These are phyloP conservation scores for Luffa acutangula DNA, from an alignment of 306 rosid genomes.

Conservation along the genomic window DNA sequence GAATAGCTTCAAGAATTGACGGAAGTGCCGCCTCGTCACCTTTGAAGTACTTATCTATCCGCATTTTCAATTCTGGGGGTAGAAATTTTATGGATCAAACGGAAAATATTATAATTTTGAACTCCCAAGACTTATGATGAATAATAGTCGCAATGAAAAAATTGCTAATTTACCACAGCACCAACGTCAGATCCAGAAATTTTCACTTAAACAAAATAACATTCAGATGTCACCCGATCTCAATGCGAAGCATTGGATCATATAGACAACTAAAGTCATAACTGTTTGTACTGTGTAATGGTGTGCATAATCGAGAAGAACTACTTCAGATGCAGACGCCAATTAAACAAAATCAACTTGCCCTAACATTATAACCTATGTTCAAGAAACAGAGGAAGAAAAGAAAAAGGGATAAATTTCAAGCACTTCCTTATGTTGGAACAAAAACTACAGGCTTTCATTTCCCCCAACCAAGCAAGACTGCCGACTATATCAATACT, in stretches of 20 bases:
- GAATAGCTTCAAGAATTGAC: conserved; percentile 47
- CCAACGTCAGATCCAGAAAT: not conserved
- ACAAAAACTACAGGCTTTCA: not conserved
- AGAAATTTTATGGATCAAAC: not conserved
- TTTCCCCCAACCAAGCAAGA: not conserved
- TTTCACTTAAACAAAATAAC: not conserved
- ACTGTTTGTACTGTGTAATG: not conserved
- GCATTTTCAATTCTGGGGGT: conserved; percentile 42
- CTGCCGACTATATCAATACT: not conserved
- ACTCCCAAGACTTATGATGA: not conserved
- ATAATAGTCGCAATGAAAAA: not conserved
- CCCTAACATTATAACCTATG: not conserved
- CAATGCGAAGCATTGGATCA: not conserved
- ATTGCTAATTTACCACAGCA: not conserved
- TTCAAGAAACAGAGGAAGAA: not conserved
- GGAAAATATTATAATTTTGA: not conserved
- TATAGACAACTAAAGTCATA: not conserved
- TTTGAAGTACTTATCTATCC: conserved; percentile 51
- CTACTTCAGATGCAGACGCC: not conserved
- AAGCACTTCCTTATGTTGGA: not conserved
- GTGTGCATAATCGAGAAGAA: not conserved
- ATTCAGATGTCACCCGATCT: not conserved
- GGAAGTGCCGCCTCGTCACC: conserved; percentile 68
- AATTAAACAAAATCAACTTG: not conserved
- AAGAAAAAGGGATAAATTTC: not conserved